Conservation (phyloP, 1,139 yeast genomes). For the Saccharomyces hybrid region DNA sequence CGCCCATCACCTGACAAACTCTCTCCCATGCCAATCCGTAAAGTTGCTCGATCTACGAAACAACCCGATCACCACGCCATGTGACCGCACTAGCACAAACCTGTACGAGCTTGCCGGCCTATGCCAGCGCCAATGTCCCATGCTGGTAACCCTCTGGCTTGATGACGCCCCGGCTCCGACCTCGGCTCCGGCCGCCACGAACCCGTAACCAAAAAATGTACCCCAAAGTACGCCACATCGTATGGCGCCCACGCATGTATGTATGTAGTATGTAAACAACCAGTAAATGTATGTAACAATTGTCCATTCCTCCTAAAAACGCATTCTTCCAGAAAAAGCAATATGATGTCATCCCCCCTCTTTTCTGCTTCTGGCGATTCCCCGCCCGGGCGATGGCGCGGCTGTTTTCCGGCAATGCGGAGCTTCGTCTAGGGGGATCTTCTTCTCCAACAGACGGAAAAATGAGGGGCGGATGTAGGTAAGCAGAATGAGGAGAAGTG, state of each 20-base stretch:
- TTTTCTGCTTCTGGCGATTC: not conserved
- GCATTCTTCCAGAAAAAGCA: not conserved
- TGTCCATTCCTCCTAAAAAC: not conserved
- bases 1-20: slow-evolving; percentile 2
- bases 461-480: not conserved
- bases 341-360: slow-evolving; percentile 1
- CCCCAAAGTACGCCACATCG: not conserved
- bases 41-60: slow-evolving; percentile 1
- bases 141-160: not conserved
- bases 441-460: not conserved
- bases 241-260: too few species aligned
- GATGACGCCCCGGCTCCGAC: not conserved
- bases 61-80: slow-evolving; percentile 3
- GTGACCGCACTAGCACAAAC: not conserved
- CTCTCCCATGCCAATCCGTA: slow-evolving; percentile 2
- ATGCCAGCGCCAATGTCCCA: not conserved
- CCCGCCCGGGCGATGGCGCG: not conserved
- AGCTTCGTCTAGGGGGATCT: not conserved
- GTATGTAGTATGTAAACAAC: not conserved
- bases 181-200: not conserved
- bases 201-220: not conserved
- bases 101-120: not conserved
- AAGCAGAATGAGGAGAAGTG: not conserved
- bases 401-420: not conserved
- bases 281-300: not conserved